Base-by-base conservation (phyloP, 176 grass and related monocot genomes). In the Lolium rigidum region DNA sequence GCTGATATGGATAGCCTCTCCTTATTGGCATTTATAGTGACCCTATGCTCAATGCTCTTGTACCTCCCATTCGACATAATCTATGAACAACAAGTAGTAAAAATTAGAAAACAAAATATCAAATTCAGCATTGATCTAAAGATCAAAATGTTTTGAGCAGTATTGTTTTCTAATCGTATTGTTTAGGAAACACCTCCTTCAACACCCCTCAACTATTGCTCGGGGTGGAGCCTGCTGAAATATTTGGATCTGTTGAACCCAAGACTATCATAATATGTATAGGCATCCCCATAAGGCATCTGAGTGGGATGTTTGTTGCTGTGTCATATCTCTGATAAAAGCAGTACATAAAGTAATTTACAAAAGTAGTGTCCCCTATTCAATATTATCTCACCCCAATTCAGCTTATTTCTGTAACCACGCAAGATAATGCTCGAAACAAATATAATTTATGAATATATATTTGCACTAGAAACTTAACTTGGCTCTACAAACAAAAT, bases 21-120 rank as follows among this genome's bases (percentile, higher is more conserved):
- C 35, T 48, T 58, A 15, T 69, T 28, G 2, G 77, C 21, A 70
- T 85, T 86, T 66, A 93, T 78, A 2, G 76, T 86, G 48, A 85
- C 88, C 57, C 82, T 90, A 2, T 93, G 91, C 57, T 93, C 91
- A 41, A 90, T 75, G 44, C 91, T 93, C 55, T 74, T 90, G 13
- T 88, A 93, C 4, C 76, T 78, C 5, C 91, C 88, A 62, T 93
- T 93, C 1, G 78, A 76, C 66, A 90, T 79, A 59, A 93, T 90
- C 88, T 93, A 2, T 2, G 26, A 62, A 0, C 0, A 63, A 58
- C 18, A 12, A 54, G 22, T 17, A 59, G 49, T 24, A n/a, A 3
- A 2, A 67, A 37, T 56, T 6, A 77, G 38, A 35, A 35, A 35
- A 51, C 0, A 43, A 52, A 50, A 71, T 22, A 6, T 17, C 8